Percentiles rank a stretch among this genome's conserved stretches.
phyloP scores from a whole-genome alignment of 768 basidiomycete genomes.

The Boletus sensibilis region DNA sequence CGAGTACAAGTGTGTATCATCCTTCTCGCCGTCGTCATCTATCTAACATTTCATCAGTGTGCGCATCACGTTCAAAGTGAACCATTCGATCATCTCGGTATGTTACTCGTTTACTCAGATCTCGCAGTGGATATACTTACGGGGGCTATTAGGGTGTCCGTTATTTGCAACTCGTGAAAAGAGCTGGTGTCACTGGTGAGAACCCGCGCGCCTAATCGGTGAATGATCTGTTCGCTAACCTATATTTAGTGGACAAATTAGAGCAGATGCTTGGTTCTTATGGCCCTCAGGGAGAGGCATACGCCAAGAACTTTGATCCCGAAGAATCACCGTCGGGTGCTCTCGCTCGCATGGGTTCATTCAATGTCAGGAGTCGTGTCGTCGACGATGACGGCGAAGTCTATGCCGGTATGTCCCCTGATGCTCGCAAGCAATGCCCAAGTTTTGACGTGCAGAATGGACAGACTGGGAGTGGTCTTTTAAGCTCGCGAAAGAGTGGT shows the following conservation, averaged over 20 bases:
- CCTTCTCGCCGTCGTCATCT: neutral
- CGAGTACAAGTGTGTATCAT: constrained; percentile 70
- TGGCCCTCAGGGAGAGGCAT: constrained; percentile 67
- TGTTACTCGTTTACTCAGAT: constrained; percentile 17
- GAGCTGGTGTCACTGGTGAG: constrained; percentile 68
- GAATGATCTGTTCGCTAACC: constrained; percentile 1
- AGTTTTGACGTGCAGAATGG: constrained; percentile 9
- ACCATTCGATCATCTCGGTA: constrained; percentile 86
- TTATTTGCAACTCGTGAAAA: constrained; percentile 89
- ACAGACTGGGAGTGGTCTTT: constrained; percentile 66
- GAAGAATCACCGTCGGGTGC: constrained; percentile 77
- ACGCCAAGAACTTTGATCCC: constrained; percentile 73
- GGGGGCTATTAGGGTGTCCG: constrained; percentile 60
- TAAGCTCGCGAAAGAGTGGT: constrained; percentile 94
- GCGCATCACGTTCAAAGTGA: constrained; percentile 80
- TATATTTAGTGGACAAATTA: constrained; percentile 74
- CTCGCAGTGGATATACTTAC: constrained; percentile 5
- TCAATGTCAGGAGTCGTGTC: constrained; percentile 77
- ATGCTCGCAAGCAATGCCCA: neutral
- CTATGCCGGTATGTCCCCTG: constrained; percentile 61
- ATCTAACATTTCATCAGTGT: constrained; percentile 47
- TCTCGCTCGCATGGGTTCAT: constrained; percentile 79
- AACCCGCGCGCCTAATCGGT: neutral
- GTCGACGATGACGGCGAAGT: constrained; percentile 83
- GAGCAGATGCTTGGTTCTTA: constrained; percentile 96